Conservation (phyloP, 441 rosid species). For the Aleurites moluccanus region DNA sequence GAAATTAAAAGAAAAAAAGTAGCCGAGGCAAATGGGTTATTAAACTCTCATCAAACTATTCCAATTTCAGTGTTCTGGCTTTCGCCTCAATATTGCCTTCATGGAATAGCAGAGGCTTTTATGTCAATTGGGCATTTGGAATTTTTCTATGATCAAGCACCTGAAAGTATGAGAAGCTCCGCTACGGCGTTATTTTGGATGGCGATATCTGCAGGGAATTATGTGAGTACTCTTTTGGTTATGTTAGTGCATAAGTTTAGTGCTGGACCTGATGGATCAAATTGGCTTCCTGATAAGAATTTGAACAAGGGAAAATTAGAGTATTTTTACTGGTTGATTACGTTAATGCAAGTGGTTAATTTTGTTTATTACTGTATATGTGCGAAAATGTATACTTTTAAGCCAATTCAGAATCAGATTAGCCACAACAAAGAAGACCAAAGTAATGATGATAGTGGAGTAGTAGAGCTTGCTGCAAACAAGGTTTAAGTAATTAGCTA, state of each 20-base stretch:
- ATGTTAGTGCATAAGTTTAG: conserved; percentile 59
- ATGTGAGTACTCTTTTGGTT: conserved; percentile 69
- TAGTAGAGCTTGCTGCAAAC: conserved; percentile 36
- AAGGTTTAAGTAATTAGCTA: conserved; percentile 29
- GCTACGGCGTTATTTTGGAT: conserved; percentile 80
- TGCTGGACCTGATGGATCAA: conserved; percentile 58
- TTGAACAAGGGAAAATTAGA: conserved; percentile 79
- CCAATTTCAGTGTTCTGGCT: conserved; percentile 84
- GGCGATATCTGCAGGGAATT: conserved; percentile 71
- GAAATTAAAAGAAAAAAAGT: too few relatives aligned
- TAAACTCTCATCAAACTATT: conserved; percentile 38
- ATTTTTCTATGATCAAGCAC: conserved; percentile 86
- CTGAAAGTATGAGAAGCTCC: conserved; percentile 88
- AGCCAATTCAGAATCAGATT: conserved; percentile 48
- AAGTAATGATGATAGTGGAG: conserved; percentile 26
- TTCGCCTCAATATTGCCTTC: conserved; percentile 73
- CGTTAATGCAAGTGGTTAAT: conserved; percentile 59
- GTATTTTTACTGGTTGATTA: conserved; percentile 85
- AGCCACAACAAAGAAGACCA: conserved; percentile 30
- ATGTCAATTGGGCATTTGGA: conserved; percentile 89
- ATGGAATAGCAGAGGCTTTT: conserved; percentile 90
- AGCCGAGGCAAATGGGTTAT: conserved; percentile 30
- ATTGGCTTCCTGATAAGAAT: conserved; percentile 82
- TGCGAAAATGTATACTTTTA: conserved; percentile 69
- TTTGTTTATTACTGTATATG: conserved; percentile 62